phyloP scores from a whole-genome alignment of 345 rosid species.

The Gynandropsis gynandra region DNA sequence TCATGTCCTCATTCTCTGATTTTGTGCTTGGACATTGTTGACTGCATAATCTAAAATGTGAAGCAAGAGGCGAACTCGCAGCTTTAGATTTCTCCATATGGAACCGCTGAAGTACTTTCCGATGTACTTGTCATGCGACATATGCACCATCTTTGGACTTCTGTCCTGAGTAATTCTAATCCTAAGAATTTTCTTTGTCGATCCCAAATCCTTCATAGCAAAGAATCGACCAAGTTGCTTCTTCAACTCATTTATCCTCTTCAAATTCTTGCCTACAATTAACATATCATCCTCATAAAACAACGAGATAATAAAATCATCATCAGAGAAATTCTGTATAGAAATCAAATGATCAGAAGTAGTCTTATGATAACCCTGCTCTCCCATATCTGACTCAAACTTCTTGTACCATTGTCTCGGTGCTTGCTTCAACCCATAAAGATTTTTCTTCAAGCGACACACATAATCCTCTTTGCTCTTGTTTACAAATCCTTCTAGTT shows the following conservation, averaged over 20 bases:
- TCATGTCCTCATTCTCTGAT: too few relatives aligned
- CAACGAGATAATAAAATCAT: too few relatives aligned
- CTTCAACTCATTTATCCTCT: not conserved
- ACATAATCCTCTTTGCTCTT: not conserved
- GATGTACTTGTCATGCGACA: too few relatives aligned
- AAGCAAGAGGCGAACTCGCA: not conserved
- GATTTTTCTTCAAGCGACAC: not conserved
- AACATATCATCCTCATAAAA: not conserved
- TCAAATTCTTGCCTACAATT: not conserved
- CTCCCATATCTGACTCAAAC: not conserved
- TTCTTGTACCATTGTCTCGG: not conserved
- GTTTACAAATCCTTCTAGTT: not conserved
- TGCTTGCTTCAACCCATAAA: not conserved
- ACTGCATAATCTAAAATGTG: not conserved
- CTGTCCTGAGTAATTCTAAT: too few relatives aligned
- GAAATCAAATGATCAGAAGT: not conserved
- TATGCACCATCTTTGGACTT: too few relatives aligned
- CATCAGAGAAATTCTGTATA: not conserved
- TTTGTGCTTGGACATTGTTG: too few relatives aligned
- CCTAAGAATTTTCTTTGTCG: not conserved
- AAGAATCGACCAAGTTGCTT: not conserved
- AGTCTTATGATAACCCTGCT: not conserved
- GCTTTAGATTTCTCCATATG: too few relatives aligned
- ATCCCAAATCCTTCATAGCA: constrained; percentile 1
- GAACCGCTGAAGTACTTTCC: too few relatives aligned